Percentiles rank a stretch among this genome's conserved stretches.
Conservation (phyloP, 352 stramenopile species). For the Thalassiosira exigua region DNA sequence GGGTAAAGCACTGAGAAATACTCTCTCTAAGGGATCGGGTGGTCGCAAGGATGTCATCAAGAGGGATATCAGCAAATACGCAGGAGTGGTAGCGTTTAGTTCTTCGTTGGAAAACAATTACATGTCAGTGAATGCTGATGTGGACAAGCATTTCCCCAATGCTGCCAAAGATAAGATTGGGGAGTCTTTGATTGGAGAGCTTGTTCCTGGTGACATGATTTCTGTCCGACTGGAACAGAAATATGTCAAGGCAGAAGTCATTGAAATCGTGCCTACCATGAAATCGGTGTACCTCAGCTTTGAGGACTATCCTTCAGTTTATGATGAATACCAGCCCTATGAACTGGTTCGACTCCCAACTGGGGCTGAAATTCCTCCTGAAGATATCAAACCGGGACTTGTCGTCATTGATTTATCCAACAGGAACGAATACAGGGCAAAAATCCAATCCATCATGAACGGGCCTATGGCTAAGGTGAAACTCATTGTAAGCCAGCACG, state of each 20-base stretch:
- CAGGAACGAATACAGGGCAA: constrained; percentile 60
- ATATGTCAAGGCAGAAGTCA: constrained; percentile 54
- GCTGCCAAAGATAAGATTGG: constrained; percentile 44
- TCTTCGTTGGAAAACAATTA: constrained; percentile 62
- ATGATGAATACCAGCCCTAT: constrained; percentile 69
- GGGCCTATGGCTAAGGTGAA: constrained; percentile 48
- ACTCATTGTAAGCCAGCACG: constrained; percentile 58
- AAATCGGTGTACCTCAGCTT: constrained; percentile 61
- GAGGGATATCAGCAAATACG: constrained; percentile 59
- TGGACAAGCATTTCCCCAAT: constrained; percentile 54
- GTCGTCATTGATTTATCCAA: constrained; percentile 60
- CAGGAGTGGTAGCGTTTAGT: constrained; percentile 55
- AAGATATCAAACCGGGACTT: constrained; percentile 61
- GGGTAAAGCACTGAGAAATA: constrained; percentile 59
- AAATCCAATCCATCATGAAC: constrained; percentile 41
- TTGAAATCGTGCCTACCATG: constrained; percentile 56
- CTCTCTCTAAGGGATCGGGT: constrained; percentile 27
- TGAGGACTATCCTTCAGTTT: constrained; percentile 68
- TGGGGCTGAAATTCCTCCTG: constrained; percentile 41
- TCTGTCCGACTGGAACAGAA: constrained; percentile 59
- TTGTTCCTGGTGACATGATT: constrained; percentile 55
- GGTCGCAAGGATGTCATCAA: constrained; percentile 51
- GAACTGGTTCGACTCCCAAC: constrained; percentile 44
- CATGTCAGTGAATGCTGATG: constrained; percentile 49
- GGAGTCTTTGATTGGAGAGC: constrained; percentile 45